Base-by-base conservation (phyloP, 495 filamentous ascomycete genomes). In the Achaetomiella virescens region DNA sequence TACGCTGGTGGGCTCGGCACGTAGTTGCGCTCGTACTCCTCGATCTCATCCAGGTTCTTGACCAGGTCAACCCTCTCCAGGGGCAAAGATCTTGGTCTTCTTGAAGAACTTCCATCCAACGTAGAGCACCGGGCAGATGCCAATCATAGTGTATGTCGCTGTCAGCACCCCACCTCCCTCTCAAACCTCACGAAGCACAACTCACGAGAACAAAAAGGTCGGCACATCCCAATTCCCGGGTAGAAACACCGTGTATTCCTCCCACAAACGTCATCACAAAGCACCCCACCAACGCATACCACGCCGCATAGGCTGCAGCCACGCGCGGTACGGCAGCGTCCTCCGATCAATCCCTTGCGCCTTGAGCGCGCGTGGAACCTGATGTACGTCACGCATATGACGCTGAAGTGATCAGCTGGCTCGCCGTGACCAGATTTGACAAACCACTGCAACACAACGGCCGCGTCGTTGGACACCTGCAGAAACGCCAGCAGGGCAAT, bases 201-300 rank as follows among this genome's bases (percentile, higher is more conserved):
- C 78, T 74, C 61, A 90, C 66, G 84, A 86, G 69, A 91, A 91
- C 27, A 91, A 69, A 59, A 93, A 91, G 0, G 79, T 86, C 1
- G 87, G 75, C 11, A 91, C 60, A 46, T 85, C 76, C 88, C 88
- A 91, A 6, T 60, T 52, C 1, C 72, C 75, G 0, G 81, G 81
- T 38, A 90, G 63, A 61, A 93, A 93, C 11, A 90, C 87, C 0
- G 79, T 79, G 58, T 90, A 93, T 0, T n/a, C 89, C 89, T 3
- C 84, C 79, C 8, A 90, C 78, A 60, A 91, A 85, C 8, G 82
- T 76, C 85, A 91, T 91, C 55, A 85, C 59, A 29, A 80, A 81
- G 1, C 79, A 84, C 1, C 78, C 80, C 0, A 64, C 65, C 1
- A 90, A 66, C 0, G 78, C 87, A 50, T 84, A 83, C 65, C 83